These are phyloP conservation scores for Kazachstania kunashirensis DNA, from an alignment of 805 yeast genomes.

Conservation along the genomic window DNA sequence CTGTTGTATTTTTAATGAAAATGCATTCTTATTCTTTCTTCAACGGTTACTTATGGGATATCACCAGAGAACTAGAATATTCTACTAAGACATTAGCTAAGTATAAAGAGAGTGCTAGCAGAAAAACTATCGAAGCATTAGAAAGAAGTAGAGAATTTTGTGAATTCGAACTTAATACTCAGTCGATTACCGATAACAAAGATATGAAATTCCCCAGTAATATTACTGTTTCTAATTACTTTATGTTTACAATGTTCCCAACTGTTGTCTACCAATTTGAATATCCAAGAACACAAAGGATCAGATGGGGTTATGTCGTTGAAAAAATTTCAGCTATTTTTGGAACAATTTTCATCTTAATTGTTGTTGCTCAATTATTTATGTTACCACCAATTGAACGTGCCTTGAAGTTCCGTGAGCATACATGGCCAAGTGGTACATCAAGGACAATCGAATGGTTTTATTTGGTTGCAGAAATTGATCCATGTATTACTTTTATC, in stretches of 20 bases:
- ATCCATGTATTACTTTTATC: slow-evolving; percentile 69
- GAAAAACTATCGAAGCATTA: slow-evolving; percentile 29
- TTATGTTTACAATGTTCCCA: slow-evolving; percentile 79
- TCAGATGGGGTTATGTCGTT: slow-evolving; percentile 60
- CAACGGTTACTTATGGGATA: slow-evolving; percentile 80
- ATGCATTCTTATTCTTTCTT: slow-evolving; percentile 88
- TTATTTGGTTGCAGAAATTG: slow-evolving; percentile 50
- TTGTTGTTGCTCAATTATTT: slow-evolving; percentile 62
- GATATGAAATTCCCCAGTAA: slow-evolving; percentile 59
- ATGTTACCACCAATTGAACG: slow-evolving; percentile 64
- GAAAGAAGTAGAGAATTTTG: slow-evolving; percentile 56
- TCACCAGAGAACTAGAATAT: slow-evolving; percentile 43
- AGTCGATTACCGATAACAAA: slow-evolving; percentile 28
- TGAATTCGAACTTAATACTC: slow-evolving; percentile 56
- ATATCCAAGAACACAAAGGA: slow-evolving; percentile 63
- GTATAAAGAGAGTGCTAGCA: slow-evolving; percentile 24
- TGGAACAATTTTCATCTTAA: slow-evolving; percentile 79
- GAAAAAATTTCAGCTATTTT: slow-evolving; percentile 71
- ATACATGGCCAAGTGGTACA: slow-evolving; percentile 15
- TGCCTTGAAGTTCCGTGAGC: slow-evolving; percentile 43
- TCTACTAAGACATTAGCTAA: slow-evolving; percentile 38
- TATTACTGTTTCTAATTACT: slow-evolving; percentile 54
- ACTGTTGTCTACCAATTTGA: slow-evolving; percentile 75
- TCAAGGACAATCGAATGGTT: slow-evolving; percentile 21
- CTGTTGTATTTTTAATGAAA: slow-evolving; percentile 84